phyloP scores from a whole-genome alignment of 495 filamentous ascomycete genomes.

The Lophiotrema nucula region DNA sequence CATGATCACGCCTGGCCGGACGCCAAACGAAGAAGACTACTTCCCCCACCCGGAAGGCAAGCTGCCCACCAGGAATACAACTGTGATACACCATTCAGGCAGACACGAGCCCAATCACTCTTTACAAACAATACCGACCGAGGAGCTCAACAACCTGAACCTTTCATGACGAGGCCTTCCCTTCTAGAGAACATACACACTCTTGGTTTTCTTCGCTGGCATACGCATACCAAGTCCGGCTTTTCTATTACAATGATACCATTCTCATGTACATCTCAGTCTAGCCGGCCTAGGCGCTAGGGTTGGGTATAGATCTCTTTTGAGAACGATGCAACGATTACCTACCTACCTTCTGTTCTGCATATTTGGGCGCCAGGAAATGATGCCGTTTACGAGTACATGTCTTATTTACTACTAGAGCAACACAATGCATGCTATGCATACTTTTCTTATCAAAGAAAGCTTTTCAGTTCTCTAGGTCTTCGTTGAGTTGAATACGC shows the following conservation, averaged over 20 bases:
- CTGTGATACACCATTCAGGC: not conserved
- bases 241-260: not conserved
- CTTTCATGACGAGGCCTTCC: not conserved
- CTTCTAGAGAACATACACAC: not conserved
- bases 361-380: not conserved
- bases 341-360: not conserved
- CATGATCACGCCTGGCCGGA: conserved; percentile 14
- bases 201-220: not conserved
- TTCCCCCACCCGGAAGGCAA: not conserved
- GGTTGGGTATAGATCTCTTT: not conserved
- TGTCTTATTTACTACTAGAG: not conserved
- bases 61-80: not conserved
- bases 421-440: no score
- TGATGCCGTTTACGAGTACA: not conserved
- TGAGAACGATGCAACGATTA: no score
- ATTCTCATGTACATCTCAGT: no score
- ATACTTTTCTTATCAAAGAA: no score
- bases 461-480: no score
- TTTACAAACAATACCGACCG: not conserved
- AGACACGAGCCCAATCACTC: not conserved
- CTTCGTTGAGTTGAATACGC: no score
- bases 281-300: not conserved
- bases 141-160: not conserved
- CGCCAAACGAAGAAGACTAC: not conserved
- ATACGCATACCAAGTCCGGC: not conserved